Evolutionary conservation across 2,329 filamentous ascomycete genomes (phyloP).

Genomic region (Trichoderma lentiforme): DNA sequence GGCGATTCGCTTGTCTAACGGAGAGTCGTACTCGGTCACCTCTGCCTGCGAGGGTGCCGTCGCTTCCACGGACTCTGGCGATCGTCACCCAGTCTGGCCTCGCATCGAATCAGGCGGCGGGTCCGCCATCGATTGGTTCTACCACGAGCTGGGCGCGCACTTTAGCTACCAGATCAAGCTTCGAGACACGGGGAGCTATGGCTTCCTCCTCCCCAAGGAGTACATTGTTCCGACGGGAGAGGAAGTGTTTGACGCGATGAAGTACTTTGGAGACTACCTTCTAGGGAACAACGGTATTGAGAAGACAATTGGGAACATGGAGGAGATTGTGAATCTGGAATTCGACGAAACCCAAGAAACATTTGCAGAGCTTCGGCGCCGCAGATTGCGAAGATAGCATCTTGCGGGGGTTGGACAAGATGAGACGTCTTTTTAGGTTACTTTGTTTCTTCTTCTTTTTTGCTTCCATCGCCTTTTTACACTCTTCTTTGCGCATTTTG

Average conservation of each 20-base stretch:
- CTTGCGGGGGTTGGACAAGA: neutral
- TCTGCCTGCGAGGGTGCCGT: conserved; percentile 85
- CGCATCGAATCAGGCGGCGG: conserved; percentile 75
- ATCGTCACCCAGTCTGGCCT: conserved; percentile 24
- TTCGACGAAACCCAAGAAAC: conserved; percentile 20
- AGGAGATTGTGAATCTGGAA: conserved; percentile 19
- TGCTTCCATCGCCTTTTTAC: neutral
- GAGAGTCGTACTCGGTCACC: conserved; percentile 71
- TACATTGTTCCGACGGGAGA: conserved; percentile 87
- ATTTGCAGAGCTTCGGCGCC: conserved; percentile 30
- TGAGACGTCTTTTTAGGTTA: neutral
- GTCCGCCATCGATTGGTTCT: conserved; percentile 92
- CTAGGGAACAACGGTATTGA: conserved; percentile 68
- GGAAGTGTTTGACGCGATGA: conserved; percentile 78
- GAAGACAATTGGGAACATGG: conserved; percentile 29
- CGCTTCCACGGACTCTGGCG: conserved; percentile 24
- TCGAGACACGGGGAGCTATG: conserved; percentile 88
- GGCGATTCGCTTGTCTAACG: conserved; percentile 76
- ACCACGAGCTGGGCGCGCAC: conserved; percentile 75
- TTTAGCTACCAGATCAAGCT: conserved; percentile 95
- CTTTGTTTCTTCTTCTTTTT: neutral
- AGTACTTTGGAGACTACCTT: conserved; percentile 80
- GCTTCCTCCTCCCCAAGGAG: conserved; percentile 82
- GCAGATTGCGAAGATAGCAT: conserved; percentile 26
- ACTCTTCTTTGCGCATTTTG: neutral